Evolutionary conservation across 495 filamentous ascomycete genomes (phyloP).

Genomic region (Cenococcum geophilum): DNA sequence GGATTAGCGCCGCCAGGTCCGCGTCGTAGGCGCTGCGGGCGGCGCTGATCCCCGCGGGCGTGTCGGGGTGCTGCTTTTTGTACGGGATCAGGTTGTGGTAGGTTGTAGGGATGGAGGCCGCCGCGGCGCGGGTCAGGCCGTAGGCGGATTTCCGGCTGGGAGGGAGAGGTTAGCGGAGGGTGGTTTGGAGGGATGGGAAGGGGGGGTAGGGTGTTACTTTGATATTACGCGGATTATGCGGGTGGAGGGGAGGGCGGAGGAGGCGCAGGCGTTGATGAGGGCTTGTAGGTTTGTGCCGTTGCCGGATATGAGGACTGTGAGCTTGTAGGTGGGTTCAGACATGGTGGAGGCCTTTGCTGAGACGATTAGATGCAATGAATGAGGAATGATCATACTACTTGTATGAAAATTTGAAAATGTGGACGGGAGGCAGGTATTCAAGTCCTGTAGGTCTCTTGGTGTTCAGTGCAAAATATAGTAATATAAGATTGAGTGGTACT

Average conservation of each 20-base stretch:
- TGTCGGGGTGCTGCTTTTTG: constrained; percentile 37
- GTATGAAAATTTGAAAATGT: too few relatives aligned
- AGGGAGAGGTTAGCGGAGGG: neutral
- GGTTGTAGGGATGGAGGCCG: constrained; percentile 65
- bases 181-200: neutral
- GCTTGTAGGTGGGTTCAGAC: constrained; percentile 16
- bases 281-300: constrained; percentile 86
- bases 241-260: constrained; percentile 50
- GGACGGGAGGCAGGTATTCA: too few relatives aligned
- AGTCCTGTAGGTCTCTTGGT: too few relatives aligned
- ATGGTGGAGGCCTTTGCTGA: neutral
- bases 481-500: too few relatives aligned
- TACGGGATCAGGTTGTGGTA: constrained; percentile 83
- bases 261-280: constrained; percentile 66
- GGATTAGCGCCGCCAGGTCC: constrained; percentile 66
- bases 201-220: constrained; percentile 44
- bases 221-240: constrained; percentile 72
- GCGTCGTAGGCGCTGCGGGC: constrained; percentile 68
- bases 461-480: too few relatives aligned
- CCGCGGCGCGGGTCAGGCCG: constrained; percentile 65
- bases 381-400: too few relatives aligned
- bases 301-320: constrained; percentile 69
- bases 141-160: constrained; percentile 60
- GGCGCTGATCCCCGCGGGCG: constrained; percentile 17
- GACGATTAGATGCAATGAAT: neutral